Evolutionary conservation across 352 stramenopile species (phyloP), one percentile per base, ranked within the genome.

Genomic region (Aphanomyces euteiches): DNA sequence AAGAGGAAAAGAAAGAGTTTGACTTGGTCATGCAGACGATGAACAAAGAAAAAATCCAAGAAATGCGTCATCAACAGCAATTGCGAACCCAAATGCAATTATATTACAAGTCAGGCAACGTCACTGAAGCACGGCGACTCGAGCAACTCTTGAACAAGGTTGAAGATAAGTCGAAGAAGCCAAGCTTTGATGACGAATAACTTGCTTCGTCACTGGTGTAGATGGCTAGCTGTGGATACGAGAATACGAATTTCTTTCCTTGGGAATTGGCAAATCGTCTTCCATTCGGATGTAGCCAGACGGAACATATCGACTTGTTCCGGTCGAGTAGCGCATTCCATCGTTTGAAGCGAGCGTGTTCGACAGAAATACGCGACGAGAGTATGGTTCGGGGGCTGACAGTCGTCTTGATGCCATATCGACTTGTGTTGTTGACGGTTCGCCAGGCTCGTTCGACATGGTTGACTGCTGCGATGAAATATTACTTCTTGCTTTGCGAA

Each of bases 71-170:
- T 28, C 87, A 95, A 77, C 87, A 95, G 70, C 75, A 85, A 50
- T 78, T 97, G 7, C 84, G 86, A 28, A 77, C 85, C 17, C 76
- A 97, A 75, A 95, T 97, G 88, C 89, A 95, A 67, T 79, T 93
- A 78, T 85, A 92, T 73, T 96, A 96, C 80, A 96, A 96, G 77
- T 78, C 85, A 4, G 90, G 90, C 57, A 92, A 97, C 63, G 84
- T 95, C 47, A 75, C 72, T 37, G 91, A 93, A 67, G 89, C 91
- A 39, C 79, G 89, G 10, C 84, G 88, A 19, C 78, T 97, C 36
- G 90, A 97, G 56, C 48, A 68, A 40, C 67, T 80, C 34, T 65
- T 84, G n/a, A 78, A 78, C 36, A 74, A 74, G 43, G 69, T 85
- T 19, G 78, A 84, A 21, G 74, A 82, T 1, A 45, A 72, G 13